Percentiles rank a stretch among this genome's conserved stretches.
These are phyloP conservation scores for Neofusicoccum laricinum DNA, from an alignment of 2,329 filamentous ascomycete species.

Conservation along the genomic window DNA sequence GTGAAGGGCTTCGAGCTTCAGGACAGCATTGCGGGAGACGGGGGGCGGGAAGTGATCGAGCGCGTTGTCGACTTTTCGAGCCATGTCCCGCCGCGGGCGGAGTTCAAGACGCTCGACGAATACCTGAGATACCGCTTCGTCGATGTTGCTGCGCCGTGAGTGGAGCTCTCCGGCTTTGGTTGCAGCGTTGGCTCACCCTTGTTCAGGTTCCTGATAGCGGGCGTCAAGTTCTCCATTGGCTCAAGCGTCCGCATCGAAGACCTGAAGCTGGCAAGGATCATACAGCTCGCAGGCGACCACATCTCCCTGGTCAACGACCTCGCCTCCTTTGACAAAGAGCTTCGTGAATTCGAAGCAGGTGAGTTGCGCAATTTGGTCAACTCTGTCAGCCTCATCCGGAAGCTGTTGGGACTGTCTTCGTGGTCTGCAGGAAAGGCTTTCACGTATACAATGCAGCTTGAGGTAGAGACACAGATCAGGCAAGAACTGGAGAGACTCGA, in stretches of 20 bases:
- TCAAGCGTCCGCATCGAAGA: not conserved
- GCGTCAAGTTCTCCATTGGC: not conserved
- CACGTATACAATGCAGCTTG: not conserved
- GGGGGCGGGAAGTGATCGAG: not conserved
- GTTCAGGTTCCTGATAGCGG: not conserved
- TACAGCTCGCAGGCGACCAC: not conserved
- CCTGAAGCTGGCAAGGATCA: not conserved
- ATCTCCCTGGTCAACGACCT: not conserved
- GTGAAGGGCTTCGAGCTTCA: not conserved
- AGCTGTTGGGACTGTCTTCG: not conserved
- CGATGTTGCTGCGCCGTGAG: not conserved
- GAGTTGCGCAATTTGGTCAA: not conserved
- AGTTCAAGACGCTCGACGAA: not conserved
- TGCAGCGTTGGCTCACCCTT: not conserved
- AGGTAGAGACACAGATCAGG: not conserved
- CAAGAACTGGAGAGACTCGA: not conserved
- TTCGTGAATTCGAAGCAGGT: not conserved
- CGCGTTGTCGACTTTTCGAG: not conserved
- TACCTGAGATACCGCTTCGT: not conserved
- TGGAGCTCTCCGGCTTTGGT: not conserved
- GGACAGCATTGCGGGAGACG: not conserved
- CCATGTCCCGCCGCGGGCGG: not conserved
- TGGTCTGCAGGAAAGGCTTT: not conserved
- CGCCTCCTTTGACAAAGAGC: not conserved
- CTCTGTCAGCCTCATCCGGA: not conserved